phyloP scores from a whole-genome alignment of 1,284 basidiomycete genomes.

The Apiotrichum montevideense region DNA sequence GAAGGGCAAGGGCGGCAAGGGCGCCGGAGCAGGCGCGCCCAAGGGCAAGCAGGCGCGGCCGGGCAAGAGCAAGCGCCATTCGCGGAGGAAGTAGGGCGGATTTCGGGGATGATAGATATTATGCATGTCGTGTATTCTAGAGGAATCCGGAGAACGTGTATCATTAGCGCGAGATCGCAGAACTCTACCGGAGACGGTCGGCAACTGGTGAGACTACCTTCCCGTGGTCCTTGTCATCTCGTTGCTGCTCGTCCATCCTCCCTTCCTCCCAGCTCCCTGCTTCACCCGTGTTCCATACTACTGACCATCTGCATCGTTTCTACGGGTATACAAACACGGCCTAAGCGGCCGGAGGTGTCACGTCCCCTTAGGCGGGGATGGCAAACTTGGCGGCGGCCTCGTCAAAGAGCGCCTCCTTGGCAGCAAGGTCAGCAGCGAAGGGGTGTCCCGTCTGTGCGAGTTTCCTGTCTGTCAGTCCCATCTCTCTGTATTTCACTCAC shows the following conservation, averaged over 20 bases:
- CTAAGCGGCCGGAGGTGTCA: too few relatives aligned
- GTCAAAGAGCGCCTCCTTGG: conserved; percentile 50
- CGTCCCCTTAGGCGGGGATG: conserved; percentile 26
- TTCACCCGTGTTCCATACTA: too few relatives aligned
- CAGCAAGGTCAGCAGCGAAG: conserved; percentile 34
- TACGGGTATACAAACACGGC: background rate
- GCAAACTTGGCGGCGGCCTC: conserved; percentile 61
- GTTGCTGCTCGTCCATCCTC: too few relatives aligned
- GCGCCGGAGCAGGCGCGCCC: conserved; percentile 17
- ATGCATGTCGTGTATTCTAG: conserved; percentile 5
- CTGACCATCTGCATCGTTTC: background rate
- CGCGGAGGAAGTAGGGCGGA: conserved; percentile 10
- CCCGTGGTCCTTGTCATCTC: background rate
- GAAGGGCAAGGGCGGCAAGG: conserved; percentile 42
- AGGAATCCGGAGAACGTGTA: background rate
- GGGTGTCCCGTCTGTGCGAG: conserved; percentile 38
- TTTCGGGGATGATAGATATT: background rate
- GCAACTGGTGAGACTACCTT: background rate
- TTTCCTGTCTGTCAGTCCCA: conserved; percentile 22
- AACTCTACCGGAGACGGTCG: too few relatives aligned
- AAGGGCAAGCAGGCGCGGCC: conserved; percentile 18
- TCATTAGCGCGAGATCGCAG: too few relatives aligned
- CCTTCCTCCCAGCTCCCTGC: too few relatives aligned
- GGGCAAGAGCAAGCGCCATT: conserved; percentile 29
- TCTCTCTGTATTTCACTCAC: conserved; percentile 51